Evolutionary conservation across 139 green algal genomes (phyloP).

Genomic region (Zygnema cylindricum): DNA sequence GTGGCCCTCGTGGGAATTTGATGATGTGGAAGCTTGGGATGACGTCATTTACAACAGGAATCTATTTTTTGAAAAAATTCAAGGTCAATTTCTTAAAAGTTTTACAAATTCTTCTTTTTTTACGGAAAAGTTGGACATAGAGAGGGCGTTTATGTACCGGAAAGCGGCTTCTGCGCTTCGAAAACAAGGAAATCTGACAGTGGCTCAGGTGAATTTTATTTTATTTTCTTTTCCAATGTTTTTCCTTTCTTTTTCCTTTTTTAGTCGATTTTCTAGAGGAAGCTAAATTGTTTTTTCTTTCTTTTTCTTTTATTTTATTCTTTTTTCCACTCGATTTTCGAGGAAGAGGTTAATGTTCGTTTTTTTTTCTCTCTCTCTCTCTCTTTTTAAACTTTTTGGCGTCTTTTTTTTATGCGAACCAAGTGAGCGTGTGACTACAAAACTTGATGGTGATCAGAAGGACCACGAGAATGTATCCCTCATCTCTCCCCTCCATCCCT

Average conservation of each 20-base stretch:
- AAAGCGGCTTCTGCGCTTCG: conserved; percentile 4
- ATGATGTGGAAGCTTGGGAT: conserved; percentile 25
- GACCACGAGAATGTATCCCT: no score
- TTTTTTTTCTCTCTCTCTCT: no score
- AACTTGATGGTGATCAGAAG: no score
- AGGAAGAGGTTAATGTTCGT: neutral
- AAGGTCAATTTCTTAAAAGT: neutral
- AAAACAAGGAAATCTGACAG: conserved; percentile 34
- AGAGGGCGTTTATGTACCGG: conserved; percentile 1
- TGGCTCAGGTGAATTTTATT: conserved; percentile 18
- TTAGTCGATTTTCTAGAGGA: neutral
- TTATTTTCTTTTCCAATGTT: neutral
- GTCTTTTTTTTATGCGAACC: no score
- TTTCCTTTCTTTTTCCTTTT: neutral
- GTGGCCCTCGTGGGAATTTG: conserved; percentile 28
- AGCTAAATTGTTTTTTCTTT: conserved; percentile 14
- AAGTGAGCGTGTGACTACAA: no score
- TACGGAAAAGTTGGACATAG: neutral
- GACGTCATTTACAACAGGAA: conserved; percentile 16
- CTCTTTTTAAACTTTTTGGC: no score
- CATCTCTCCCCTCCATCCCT: no score
- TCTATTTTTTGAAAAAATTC: conserved; percentile 5
- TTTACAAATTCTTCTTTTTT: neutral
- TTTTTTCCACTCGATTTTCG: neutral
- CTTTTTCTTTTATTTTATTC: conserved; percentile 17